phyloP scores from a whole-genome alignment of 345 rosid genomes.

The Odontarrhena argentea region DNA sequence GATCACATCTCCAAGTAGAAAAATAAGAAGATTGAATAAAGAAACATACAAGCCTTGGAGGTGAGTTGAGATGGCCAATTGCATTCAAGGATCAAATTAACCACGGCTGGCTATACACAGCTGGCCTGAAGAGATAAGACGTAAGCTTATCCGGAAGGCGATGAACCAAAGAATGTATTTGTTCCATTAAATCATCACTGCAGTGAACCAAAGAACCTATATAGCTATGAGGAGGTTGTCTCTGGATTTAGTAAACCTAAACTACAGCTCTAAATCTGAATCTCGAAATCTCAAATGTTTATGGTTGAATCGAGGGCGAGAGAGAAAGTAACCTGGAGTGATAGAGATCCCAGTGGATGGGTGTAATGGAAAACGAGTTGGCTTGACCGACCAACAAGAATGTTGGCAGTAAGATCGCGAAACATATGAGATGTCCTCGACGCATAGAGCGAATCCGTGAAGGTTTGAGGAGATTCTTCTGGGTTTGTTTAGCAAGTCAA shows the following conservation, averaged over 20 bases:
- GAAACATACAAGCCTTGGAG: too few relatives aligned
- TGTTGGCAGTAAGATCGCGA: constrained; percentile 27
- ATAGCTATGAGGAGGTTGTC: not conserved
- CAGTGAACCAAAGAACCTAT: constrained; percentile 28
- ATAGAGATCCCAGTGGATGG: constrained; percentile 80
- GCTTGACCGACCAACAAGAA: constrained; percentile 27
- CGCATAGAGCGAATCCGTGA: constrained; percentile 21
- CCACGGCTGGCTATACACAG: too few relatives aligned
- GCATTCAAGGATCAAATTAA: too few relatives aligned
- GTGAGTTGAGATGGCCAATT: too few relatives aligned
- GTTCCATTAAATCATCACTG: constrained; percentile 70
- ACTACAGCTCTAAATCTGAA: too few relatives aligned
- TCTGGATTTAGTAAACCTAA: too few relatives aligned
- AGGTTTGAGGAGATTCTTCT: too few relatives aligned
- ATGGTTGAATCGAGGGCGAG: not conserved
- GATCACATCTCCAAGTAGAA: too few relatives aligned
- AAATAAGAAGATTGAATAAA: too few relatives aligned
- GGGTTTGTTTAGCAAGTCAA: too few relatives aligned
- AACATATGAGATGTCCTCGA: constrained; percentile 16
- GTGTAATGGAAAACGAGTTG: constrained; percentile 45
- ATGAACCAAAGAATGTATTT: constrained; percentile 61
- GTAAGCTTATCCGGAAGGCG: constrained; percentile 68
- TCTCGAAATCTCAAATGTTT: too few relatives aligned
- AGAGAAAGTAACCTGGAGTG: constrained; percentile 60
- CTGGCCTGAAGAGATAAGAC: too few relatives aligned